Base-by-base conservation (phyloP, 2,329 filamentous ascomycete genomes). In the Fusarium oxysporum region DNA sequence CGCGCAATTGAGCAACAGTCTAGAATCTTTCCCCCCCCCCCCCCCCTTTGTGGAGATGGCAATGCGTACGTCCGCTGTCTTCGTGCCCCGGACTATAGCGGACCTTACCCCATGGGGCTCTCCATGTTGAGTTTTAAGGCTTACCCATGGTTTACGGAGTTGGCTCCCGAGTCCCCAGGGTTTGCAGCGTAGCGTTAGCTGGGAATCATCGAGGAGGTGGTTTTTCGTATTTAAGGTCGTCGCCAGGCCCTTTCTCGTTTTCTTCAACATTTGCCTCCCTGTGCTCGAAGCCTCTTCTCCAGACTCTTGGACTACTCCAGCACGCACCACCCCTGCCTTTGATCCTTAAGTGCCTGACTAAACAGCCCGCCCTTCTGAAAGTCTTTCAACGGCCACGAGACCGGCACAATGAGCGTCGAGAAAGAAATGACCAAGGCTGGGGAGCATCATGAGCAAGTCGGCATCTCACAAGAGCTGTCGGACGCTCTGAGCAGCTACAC, bases 91-190 rank as follows among this genome's bases (percentile, higher is more conserved):
- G 16, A 12, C 2, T 21, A 19, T 13, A 45, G 43, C 28, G 9
- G 30, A 51, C 17, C 48, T 37, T 51, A 16, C 48, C 32, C 48
- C 48, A 51, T 25, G 48, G 48, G 48, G n/a, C 48, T 14, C 25
- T 35, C 32, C 48, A 25, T 21, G 30, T 51, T 25, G 32, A 21
- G 48, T 25, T 37, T 11, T 7, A 37, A 51, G 5, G 3, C 32
- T 35, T 14, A 19, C 3, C 4, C 16, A 23, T 51, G 32, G 17
- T 16, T 8, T 21, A 1, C 4, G 48, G 47, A 17, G 32, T 5
- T 25, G 5, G 48, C 23, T 35, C 32, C 48, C 48, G 32, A 35
- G 48, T 28, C 28, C 8, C 8, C 28, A 28, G 28, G 28, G 17
- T 25, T 50, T 37, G n/a, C 1, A 35, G n/a, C 32, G 17, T 35